Percentiles rank a stretch among this genome's conserved stretches.
phyloP scores from a whole-genome alignment of 495 filamentous ascomycete species.

The Penicillium roqueforti region DNA sequence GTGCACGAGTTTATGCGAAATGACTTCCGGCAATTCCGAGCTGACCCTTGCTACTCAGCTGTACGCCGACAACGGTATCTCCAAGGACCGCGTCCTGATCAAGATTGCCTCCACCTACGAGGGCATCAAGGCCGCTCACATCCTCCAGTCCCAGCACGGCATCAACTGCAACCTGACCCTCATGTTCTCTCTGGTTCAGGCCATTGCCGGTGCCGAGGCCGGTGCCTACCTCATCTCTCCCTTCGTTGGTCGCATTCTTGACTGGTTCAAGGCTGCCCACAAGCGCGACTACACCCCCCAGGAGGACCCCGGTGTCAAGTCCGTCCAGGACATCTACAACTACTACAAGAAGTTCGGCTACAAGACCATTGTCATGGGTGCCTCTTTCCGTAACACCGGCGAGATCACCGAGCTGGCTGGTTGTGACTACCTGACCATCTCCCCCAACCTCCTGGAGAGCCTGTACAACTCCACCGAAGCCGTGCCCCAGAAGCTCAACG shows the following conservation, averaged over 20 bases:
- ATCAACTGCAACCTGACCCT: constrained; percentile 99
- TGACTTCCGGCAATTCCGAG: not conserved
- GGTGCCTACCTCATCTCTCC: constrained; percentile 98
- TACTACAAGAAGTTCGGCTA: constrained; percentile 99
- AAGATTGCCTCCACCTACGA: constrained; percentile 68
- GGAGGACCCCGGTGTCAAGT: constrained; percentile 96
- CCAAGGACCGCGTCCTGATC: constrained; percentile 79
- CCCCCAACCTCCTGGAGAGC: constrained; percentile 90
- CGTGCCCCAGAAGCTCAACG: constrained; percentile 91
- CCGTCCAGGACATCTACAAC: constrained; percentile 95
- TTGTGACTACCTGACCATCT: constrained; percentile 98
- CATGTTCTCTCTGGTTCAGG: constrained; percentile 96
- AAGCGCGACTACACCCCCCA: constrained; percentile 85
- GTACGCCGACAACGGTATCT: constrained; percentile 85
- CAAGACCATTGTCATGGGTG: constrained; percentile 99
- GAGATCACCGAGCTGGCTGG: constrained; percentile 98
- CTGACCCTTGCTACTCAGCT: constrained; percentile 50
- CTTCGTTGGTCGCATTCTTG: constrained; percentile 98
- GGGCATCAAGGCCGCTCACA: constrained; percentile 95
- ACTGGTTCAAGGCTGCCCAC: constrained; percentile 97
- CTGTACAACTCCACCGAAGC: constrained; percentile 72
- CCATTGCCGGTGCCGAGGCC: constrained; percentile 94
- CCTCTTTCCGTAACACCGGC: constrained; percentile 90
- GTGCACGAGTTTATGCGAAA: constrained; percentile 13
- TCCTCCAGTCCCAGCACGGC: constrained; percentile 86